A percentile compares a stretch with the other conserved stretches of the same genome.
Conservation (phyloP, 306 rosid species). For the Quillaja saponaria region DNA sequence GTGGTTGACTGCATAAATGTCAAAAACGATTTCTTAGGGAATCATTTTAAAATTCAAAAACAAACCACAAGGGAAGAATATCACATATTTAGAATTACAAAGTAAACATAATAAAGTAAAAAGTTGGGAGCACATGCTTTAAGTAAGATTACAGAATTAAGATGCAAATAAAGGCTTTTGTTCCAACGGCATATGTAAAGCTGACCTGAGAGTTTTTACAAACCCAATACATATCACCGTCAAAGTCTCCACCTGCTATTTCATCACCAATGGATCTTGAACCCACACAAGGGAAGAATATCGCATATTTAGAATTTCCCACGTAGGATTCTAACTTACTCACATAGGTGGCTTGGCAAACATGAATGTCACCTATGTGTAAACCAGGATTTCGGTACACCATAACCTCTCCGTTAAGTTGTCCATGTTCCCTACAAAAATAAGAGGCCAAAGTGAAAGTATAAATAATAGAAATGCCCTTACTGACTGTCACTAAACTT, state of each 20-base stretch:
- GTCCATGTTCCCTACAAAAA: conserved; percentile 57
- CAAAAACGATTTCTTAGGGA: too few relatives aligned
- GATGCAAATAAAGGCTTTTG: conserved; percentile 13
- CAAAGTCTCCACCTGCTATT: conserved; percentile 87
- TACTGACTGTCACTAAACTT: too few relatives aligned
- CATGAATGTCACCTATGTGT: conserved; percentile 85
- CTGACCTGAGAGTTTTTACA: conserved; percentile 70
- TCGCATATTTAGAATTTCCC: conserved; percentile 69
- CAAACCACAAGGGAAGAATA: too few relatives aligned
- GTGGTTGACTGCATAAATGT: too few relatives aligned
- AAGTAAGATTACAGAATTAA: not conserved
- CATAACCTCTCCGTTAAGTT: conserved; percentile 63
- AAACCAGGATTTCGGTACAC: conserved; percentile 80
- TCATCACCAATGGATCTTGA: conserved; percentile 80
- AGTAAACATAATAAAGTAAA: too few relatives aligned
- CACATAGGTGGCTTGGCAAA: conserved; percentile 54
- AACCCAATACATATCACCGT: conserved; percentile 86
- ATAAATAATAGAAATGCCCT: too few relatives aligned
- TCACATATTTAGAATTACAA: too few relatives aligned
- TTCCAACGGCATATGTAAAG: too few relatives aligned
- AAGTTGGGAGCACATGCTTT: conserved; percentile 4
- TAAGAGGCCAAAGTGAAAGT: too few relatives aligned
- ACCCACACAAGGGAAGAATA: conserved; percentile 79
- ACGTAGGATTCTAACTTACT: conserved; percentile 48
- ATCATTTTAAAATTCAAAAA: too few relatives aligned